A percentile compares a stretch with the other conserved stretches of the same genome.
Conservation (phyloP, 2,329 filamentous ascomycete species). For the Neurospora sp. region DNA sequence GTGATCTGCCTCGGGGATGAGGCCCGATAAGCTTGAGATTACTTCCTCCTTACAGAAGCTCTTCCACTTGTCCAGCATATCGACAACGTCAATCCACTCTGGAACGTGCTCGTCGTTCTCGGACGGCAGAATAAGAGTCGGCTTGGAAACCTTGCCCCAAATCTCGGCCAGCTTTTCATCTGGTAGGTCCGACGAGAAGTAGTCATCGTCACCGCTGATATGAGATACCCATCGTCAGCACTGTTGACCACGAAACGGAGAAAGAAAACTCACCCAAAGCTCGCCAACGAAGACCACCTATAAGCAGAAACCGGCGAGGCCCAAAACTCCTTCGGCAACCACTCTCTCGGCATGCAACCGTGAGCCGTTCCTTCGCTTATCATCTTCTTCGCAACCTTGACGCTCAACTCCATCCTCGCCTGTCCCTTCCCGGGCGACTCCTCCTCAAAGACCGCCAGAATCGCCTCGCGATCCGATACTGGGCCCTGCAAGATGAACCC, state of each 20-base stretch:
- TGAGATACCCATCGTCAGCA: not conserved
- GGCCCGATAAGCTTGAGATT: conserved; percentile 39
- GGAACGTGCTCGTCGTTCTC: conserved; percentile 58
- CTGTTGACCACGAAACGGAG: not conserved
- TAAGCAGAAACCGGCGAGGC: conserved; percentile 40
- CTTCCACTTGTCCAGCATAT: conserved; percentile 48
- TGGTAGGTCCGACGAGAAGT: conserved; percentile 71
- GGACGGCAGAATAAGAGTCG: conserved; percentile 55
- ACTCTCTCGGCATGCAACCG: conserved; percentile 42
- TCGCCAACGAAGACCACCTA: conserved; percentile 39
- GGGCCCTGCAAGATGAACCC: conserved; percentile 74
- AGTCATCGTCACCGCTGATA: conserved; percentile 63
- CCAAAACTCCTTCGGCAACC: conserved; percentile 29
- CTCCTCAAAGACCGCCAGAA: conserved; percentile 34
- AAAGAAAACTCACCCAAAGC: conserved; percentile 34
- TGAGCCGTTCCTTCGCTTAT: conserved; percentile 42
- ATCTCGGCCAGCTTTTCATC: conserved; percentile 44
- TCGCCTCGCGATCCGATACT: conserved; percentile 64
- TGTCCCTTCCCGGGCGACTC: conserved; percentile 27
- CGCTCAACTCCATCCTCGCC: conserved; percentile 31
- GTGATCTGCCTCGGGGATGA: conserved; percentile 44
- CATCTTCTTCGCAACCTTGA: conserved; percentile 42
- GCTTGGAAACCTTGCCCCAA: conserved; percentile 55
- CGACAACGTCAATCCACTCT: conserved; percentile 42
- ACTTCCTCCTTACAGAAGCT: conserved; percentile 29